Conservation (phyloP, 1,139 yeast species). For the Candida sp. region DNA sequence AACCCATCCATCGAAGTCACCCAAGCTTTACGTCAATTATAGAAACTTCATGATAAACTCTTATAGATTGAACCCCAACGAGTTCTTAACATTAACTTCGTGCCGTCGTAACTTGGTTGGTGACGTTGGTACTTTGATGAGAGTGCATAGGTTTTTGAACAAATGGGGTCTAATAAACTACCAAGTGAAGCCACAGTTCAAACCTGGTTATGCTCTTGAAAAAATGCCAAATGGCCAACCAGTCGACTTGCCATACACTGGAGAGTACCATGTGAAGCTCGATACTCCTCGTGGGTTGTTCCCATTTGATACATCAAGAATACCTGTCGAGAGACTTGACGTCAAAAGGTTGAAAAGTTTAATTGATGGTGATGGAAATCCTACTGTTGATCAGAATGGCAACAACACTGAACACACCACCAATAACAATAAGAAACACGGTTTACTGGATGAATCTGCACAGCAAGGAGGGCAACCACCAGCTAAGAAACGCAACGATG, state of each 20-base stretch:
- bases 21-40: slow-evolving; percentile 83
- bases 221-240: slow-evolving; percentile 53
- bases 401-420: slow-evolving; percentile 1
- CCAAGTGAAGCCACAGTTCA: slow-evolving; percentile 76
- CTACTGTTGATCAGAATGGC: slow-evolving; percentile 7
- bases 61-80: slow-evolving; percentile 91
- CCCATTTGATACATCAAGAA: slow-evolving; percentile 84
- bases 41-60: slow-evolving; percentile 95
- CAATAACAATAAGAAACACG: slow-evolving; percentile 7
- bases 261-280: slow-evolving; percentile 68
- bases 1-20: slow-evolving; percentile 82
- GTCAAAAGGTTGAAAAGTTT: slow-evolving; percentile 58
- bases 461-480: slow-evolving; percentile 7
- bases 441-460: slow-evolving; percentile 6
- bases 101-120: slow-evolving; percentile 95
- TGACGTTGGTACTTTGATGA: slow-evolving; percentile 92
- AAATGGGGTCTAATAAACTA: slow-evolving; percentile 98
- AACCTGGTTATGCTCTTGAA: slow-evolving; percentile 67
- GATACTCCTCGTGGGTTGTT: slow-evolving; percentile 96
- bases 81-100: slow-evolving; percentile 91
- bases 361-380: slow-evolving; percentile 20
- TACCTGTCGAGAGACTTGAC: slow-evolving; percentile 59
- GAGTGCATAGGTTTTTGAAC: slow-evolving; percentile 87
- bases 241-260: slow-evolving; percentile 64
- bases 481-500: slow-evolving; percentile 42